Evolutionary conservation across 2,329 filamentous ascomycete species (phyloP), one percentile per base, ranked within the genome.

Genomic region (Ophiosphaerella herpotricha): DNA sequence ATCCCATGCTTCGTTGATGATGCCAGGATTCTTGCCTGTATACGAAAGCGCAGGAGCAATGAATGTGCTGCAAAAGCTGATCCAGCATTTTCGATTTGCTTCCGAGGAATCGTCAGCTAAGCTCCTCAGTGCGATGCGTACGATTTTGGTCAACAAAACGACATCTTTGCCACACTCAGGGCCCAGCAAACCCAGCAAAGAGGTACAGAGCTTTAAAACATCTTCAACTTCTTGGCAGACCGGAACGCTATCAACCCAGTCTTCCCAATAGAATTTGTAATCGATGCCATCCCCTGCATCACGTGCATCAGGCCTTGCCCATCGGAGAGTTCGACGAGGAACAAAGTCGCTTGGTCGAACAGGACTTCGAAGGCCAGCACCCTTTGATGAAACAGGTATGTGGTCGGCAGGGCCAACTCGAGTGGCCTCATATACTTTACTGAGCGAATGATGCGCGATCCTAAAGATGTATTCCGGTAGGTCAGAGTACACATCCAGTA

Each of bases 251-350:
- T 97, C 93, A 2, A 86, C 82, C 94, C 94, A 99, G 61, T 97
- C 94, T 51, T 96, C 91, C 86, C 94, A 97, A 73, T 99, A 99
- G 70, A 95, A 97, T 31, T 89, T 85, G 71, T 97, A 97, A 44
- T 89, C 81, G 11, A 79, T 84, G n/a, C 82, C 81, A 60, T 91
- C 90, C 46, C 86, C 86, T 23, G 85, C 85, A 64, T 94, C 90
- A 56, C 82, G 82, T 59, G 85, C 86, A 61, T 96, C 92, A 5
- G 91, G 85, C 62, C 88, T 87, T 4, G 91, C 89, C 93, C 93
- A 97, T 54, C 89, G 84, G 57, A 94, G 78, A 13, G 84, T 80
- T 65, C 88, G 88, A 60, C 84, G 85, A n/a, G 83, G 76, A 3
- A 81, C 75, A 23, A 85, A 79, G 43, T 85, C 80, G 32, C 54